phyloP scores from a whole-genome alignment of 2,329 filamentous ascomycete genomes.

The Neopestalotiopsis sp. region DNA sequence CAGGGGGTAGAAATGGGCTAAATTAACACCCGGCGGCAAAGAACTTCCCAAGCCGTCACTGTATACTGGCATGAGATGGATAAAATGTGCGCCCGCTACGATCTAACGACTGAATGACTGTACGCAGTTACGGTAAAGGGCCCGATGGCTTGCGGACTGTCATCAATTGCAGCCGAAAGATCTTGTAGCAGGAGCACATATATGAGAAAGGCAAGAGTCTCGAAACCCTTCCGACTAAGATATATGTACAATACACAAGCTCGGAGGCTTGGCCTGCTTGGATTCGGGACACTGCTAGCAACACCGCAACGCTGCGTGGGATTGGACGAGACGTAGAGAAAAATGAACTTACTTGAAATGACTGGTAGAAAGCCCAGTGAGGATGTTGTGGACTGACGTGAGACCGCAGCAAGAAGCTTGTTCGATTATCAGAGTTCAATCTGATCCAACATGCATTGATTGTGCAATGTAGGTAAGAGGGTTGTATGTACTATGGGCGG shows the following conservation, averaged over 20 bases:
- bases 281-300: neutral
- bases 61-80: slow-evolving; percentile 2
- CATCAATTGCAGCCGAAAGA: too few species aligned
- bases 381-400: neutral
- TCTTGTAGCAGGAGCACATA: too few species aligned
- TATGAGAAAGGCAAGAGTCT: too few species aligned
- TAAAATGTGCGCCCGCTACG: neutral
- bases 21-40: slow-evolving; percentile 6
- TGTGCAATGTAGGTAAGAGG: neutral
- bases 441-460: neutral
- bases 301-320: neutral
- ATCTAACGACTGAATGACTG: neutral
- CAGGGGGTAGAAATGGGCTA: slow-evolving; percentile 1
- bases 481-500: neutral
- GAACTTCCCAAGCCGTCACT: neutral
- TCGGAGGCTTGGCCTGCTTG: neutral
- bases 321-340: neutral
- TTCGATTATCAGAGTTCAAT: neutral
- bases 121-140: neutral
- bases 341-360: neutral
- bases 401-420: neutral
- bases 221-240: too few species aligned
- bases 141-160: neutral
- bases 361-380: neutral
- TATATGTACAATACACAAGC: neutral